Base-by-base conservation (phyloP, 2,329 filamentous ascomycete species). In the Ophiostoma fasciatum region DNA sequence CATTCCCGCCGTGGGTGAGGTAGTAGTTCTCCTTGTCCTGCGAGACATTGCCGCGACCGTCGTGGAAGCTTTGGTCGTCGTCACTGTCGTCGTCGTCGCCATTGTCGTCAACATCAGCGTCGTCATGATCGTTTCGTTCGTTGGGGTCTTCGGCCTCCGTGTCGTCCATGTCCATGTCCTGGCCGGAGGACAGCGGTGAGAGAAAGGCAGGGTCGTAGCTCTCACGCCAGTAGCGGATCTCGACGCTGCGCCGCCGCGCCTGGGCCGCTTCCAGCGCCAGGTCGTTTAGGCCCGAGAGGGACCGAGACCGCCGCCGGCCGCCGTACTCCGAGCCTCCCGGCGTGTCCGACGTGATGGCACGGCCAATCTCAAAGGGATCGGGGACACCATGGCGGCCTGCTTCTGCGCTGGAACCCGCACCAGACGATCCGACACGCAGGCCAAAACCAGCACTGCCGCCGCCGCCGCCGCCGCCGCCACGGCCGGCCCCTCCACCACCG, bases 221-320 rank as follows among this genome's bases (percentile, higher is more conserved):
- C 46, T 71, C 66, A 41, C 74, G 62, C 71, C 73, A 77, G 46
- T 71, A 73, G 11, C 69, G 65, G 27, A 77, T 74, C 50, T 78
- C 74, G 37, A 74, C 71, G 48, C 71, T 77, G 21, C 72, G 64
- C 25, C 71, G 63, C 29, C 71, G 63, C 4, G 51, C 39, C 28
- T 54, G 53, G 3, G 43, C 45, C 17, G 55, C 51, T 14, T 46
- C 47, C 4, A 53, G 51, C 4, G 55, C 53, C 15, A 61, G 44
- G 21, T 62, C 57, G 5, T 62, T 56, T 15, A 76, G 55, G 9
- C 70, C 68, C 0, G 71, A 72, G 10, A 78, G 50, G 43, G 72
- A 77, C 33, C 71, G 61, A 2, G 72, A 78, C 31, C 72, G 64
- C 29, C 74, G 62, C 31, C 68, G 64, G 20, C 61, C 50, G 4